Percentiles rank a stretch among this genome's conserved stretches.
Evolutionary conservation across 768 basidiomycete genomes (phyloP).

Genomic region (Xerocomellus amylosporus): DNA sequence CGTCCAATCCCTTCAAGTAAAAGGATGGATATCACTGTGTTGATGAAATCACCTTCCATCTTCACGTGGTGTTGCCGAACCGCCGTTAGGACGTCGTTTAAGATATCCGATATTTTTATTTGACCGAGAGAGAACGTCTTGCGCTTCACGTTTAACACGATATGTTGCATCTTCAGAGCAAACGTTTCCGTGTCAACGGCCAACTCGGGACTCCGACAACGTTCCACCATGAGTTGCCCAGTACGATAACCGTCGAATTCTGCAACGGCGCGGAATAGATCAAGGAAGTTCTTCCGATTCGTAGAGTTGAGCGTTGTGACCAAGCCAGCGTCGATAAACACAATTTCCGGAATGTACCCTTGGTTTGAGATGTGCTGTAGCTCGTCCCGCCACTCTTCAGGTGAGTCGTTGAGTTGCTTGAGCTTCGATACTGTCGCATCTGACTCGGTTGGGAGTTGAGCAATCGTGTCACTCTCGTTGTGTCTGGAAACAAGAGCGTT

Average conservation of each 20-base stretch:
- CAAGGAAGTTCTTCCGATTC: conserved; percentile 93
- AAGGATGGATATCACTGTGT: conserved; percentile 93
- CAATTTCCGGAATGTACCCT: conserved; percentile 90
- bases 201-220: conserved; percentile 87
- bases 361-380: conserved; percentile 56
- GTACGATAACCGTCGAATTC: conserved; percentile 96
- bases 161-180: conserved; percentile 95
- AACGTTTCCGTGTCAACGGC: conserved; percentile 93
- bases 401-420: conserved; percentile 53
- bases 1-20: conserved; percentile 94
- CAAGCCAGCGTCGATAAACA: conserved; percentile 96
- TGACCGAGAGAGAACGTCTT: conserved; percentile 97
- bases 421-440: conserved; percentile 71
- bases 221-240: conserved; percentile 94
- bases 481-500: conserved; percentile 47
- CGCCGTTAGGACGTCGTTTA: conserved; percentile 82
- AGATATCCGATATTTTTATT: conserved; percentile 92
- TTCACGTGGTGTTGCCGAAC: conserved; percentile 94
- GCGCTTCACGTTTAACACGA: conserved; percentile 89
- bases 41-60: conserved; percentile 98
- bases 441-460: conserved; percentile 41
- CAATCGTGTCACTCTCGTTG: conserved; percentile 20
- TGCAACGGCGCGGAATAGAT: conserved; percentile 93
- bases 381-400: conserved; percentile 66
- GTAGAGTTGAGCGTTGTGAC: conserved; percentile 79